Evolutionary conservation across 163 green algal genomes (phyloP), one percentile per base, ranked within the genome.

Genomic region (Chloromonas sp.): DNA sequence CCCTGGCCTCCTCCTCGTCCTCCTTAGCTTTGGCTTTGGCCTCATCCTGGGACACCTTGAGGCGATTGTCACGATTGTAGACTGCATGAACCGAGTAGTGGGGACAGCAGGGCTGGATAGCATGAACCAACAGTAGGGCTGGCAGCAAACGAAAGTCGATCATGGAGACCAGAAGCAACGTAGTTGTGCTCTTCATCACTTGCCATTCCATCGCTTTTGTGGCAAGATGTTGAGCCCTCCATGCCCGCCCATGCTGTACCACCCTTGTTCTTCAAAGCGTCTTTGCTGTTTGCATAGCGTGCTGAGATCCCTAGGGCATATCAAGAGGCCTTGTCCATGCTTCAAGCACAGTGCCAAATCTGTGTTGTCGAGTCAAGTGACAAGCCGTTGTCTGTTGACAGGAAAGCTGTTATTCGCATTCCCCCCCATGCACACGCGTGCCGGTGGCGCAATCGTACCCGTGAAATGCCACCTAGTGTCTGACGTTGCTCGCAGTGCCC

Each of bases 181-280:
- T 71, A 60, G 81, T 2, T 60, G 13, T 13, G 0, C 88, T 86
- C 59, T n/a, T 11, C 13, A 60, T 13, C 76, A 57, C 13, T 78
- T n/a, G 95, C 92, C 95, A 86, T 98, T 97, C 96, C 96, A 98
- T 2, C 89, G 91, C 87, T 98, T 98, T 86, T 98, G 96, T 2
- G 95, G 95, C 57, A 98, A 83, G 85, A 99, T 99, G 84, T 99
- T 99, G 2, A 99, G 90, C 0, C 96, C 96, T 57, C 96, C 96
- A 86, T 98, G 95, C 0, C 96, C 96, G 15, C 95, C 95, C 95
- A 98, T 98, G 58, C 15, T 36, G 36, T 36, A 36, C 36, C 36
- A 36, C 36, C 36, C 36, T 36, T 36, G 36, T 36, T 36, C 36
- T 36, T 36, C 36, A 36, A 36, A 36, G 36, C 36, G 36, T 36